A percentile compares a stretch with the other conserved stretches of the same genome.
These are phyloP conservation scores for Trichoderma orchidacearum DNA, from an alignment of 495 filamentous ascomycete species.

Conservation along the genomic window DNA sequence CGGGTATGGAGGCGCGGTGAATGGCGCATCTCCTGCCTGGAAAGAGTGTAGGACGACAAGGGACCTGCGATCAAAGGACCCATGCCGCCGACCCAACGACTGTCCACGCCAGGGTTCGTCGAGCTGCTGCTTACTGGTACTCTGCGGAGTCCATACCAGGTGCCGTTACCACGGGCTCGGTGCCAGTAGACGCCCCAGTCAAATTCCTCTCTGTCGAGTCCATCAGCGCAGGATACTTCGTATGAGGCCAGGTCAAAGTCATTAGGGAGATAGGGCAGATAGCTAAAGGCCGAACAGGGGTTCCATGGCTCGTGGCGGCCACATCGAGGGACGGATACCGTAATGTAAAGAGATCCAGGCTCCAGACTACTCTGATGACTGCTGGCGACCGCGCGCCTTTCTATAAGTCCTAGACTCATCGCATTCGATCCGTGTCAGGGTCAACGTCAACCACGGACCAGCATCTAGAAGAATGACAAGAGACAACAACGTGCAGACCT, in stretches of 20 bases:
- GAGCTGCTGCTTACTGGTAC: neutral
- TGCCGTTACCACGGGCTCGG: neutral
- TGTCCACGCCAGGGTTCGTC: neutral
- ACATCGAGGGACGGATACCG: neutral
- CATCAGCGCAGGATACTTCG: neutral
- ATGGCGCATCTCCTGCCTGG: neutral
- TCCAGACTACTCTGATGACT: neutral
- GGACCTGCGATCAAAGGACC: no score
- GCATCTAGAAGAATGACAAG: no score
- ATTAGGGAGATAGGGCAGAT: neutral
- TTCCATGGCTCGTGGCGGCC: neutral
- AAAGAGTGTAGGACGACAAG: neutral
- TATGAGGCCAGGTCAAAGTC: neutral
- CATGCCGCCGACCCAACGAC: no score
- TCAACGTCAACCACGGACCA: no score
- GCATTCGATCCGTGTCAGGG: no score
- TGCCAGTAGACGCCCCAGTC: slow-evolving; percentile 3
- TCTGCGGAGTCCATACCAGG: neutral
- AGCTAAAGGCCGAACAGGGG: neutral
- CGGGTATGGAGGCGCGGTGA: neutral
- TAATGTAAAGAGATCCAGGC: slow-evolving; percentile 2
- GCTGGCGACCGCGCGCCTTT: neutral
- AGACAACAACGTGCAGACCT: no score
- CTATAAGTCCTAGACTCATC: neutral
- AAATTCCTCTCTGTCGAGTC: neutral